Conservation (phyloP, 345 rosid species). For the Pelargonium nanum region DNA sequence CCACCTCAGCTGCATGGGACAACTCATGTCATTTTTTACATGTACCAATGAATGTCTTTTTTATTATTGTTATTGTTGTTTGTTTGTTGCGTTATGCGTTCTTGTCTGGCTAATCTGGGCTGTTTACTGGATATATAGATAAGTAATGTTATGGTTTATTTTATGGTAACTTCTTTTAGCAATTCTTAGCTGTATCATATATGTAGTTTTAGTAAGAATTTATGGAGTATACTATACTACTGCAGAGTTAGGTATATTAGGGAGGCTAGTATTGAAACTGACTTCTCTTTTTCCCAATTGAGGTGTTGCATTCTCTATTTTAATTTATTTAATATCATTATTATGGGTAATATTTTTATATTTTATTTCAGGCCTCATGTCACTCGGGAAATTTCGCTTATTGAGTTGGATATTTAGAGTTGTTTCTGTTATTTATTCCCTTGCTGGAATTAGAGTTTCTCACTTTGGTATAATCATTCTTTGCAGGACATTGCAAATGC, state of each 20-base stretch:
- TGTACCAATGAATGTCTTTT: no score
- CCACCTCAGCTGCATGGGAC: no score
- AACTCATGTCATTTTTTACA: no score
- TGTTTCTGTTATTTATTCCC: not conserved
- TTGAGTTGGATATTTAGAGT: not conserved
- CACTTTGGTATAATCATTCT: not conserved
- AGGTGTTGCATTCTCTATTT: not conserved
- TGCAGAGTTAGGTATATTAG: not conserved
- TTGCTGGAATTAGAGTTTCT: not conserved
- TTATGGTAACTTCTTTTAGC: no score
- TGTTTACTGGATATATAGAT: not conserved
- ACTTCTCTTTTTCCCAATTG: not conserved
- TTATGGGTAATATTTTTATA: not conserved
- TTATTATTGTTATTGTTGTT: no score
- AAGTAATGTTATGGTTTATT: not conserved
- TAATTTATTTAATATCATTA: not conserved
- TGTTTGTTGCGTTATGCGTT: not conserved
- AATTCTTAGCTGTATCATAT: not conserved
- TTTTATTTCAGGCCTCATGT: not conserved
- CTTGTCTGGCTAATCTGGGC: not conserved
- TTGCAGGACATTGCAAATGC: slow-evolving; percentile 24
- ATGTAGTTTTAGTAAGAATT: not conserved
- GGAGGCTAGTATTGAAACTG: not conserved
- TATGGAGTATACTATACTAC: not conserved
- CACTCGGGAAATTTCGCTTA: not conserved